Percentiles rank a stretch among this genome's conserved stretches.
These are phyloP conservation scores for Persicaria maculosa DNA, from an alignment of 148 eudicot species.

Conservation along the genomic window DNA sequence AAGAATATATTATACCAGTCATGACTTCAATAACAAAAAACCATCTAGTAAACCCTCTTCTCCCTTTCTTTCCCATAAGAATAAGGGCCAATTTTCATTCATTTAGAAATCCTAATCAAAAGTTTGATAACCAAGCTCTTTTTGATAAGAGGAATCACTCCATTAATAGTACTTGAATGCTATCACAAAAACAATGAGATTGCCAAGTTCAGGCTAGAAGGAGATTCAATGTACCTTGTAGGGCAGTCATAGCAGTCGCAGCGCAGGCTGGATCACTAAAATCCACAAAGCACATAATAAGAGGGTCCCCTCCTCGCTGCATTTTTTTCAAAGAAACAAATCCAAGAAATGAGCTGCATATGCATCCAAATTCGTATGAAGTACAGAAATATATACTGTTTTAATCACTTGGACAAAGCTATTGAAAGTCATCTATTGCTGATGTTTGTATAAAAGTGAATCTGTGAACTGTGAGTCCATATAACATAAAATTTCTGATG, in stretches of 20 bases:
- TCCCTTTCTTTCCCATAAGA: neutral
- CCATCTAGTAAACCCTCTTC: neutral
- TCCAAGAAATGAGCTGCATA: neutral
- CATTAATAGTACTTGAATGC: neutral
- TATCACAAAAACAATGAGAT: neutral
- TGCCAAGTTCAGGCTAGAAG: neutral
- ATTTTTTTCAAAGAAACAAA: slow-evolving; percentile 6
- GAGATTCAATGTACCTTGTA: slow-evolving; percentile 47
- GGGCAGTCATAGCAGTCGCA: slow-evolving; percentile 69
- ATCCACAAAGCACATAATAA: slow-evolving; percentile 68
- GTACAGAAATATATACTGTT: neutral
- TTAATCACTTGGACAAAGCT: neutral
- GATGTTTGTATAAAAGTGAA: neutral
- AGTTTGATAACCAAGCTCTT: neutral
- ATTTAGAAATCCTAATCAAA: neutral
- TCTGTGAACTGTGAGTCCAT: neutral
- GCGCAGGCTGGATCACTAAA: slow-evolving; percentile 59
- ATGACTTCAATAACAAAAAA: neutral
- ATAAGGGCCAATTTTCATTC: too few species aligned
- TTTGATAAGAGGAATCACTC: neutral
- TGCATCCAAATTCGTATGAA: neutral
- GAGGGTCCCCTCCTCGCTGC: slow-evolving; percentile 60
- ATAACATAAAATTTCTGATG: neutral
- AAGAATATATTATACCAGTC: neutral
- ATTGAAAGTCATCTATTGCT: neutral